Evolutionary conservation across 306 rosid species (phyloP), one percentile per base, ranked within the genome.

Genomic region (Gillenia trifoliata): DNA sequence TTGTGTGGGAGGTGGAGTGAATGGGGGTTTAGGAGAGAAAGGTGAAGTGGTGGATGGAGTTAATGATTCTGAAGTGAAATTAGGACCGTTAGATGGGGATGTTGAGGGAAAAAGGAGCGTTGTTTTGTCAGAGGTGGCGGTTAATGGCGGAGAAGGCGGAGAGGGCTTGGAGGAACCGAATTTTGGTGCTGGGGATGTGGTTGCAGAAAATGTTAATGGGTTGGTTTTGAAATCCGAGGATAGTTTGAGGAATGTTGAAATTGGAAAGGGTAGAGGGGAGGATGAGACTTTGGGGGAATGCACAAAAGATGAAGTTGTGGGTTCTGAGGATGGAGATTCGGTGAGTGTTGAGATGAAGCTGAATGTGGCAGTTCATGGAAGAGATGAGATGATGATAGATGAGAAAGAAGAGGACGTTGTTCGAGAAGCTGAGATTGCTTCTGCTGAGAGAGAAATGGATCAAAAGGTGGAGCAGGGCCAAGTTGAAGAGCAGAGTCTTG

Each of bases 21-120:
- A 52, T 50, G 76, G 73, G 80, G 79, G 73, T 80, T 71, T 65
- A 30, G 78, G 70, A 61, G 73, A 41, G 31, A 52, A 61, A 49
- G 50, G 6, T 68, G 80, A 31, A 33, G 52, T 68, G 62, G 62
- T 71, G 74, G 80, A 17, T 72, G 17, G 41, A 29, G 70, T 17
- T 38, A 55, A 61, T 28, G 73, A 72, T 52, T 65, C 59, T 66
- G 89, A 72, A 77, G 79, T 6, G 4, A 78, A 72, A 17, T 50
- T 13, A 50, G 83, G 55, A n/a, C 43, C 50, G 71, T 72, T 54
- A 77, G 79, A 68, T 65, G 77, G 78, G 40, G 82, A 40, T 23
- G 29, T 70, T 80, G 74, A 47, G 59, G 73, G 12, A 33, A 70
- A 74, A 59, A 63, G 7, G 3, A 72, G 71, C 15, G 65, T 55